A percentile compares a stretch with the other conserved stretches of the same genome.
Conservation (phyloP, 345 rosid species). For the Chamaenerion angustifolium region DNA sequence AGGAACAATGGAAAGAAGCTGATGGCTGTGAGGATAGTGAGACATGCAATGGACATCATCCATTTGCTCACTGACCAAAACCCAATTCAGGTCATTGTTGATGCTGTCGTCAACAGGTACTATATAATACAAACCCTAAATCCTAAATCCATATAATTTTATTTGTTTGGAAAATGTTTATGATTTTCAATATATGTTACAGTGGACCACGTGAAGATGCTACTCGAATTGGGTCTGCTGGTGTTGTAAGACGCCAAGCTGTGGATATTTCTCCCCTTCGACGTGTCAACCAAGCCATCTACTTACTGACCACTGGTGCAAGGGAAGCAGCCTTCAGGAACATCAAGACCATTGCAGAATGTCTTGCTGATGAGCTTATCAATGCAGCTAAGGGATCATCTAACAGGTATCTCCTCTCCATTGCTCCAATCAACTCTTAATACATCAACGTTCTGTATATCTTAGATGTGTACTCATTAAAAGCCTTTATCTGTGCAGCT, state of each 20-base stretch:
- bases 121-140: background rate
- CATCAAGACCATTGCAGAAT: constrained; percentile 83
- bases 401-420: constrained; percentile 41
- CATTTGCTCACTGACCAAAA: constrained; percentile 65
- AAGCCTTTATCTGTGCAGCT: constrained; percentile 14
- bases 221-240: constrained; percentile 90
- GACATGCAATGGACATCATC: constrained; percentile 88
- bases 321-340: constrained; percentile 88
- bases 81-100: constrained; percentile 89
- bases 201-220: constrained; percentile 98
- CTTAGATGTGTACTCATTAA: background rate
- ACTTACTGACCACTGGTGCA: constrained; percentile 77
- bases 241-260: constrained; percentile 94
- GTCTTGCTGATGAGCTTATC: constrained; percentile 90
- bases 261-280: constrained; percentile 90
- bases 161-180: too few relatives aligned
- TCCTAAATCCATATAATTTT: too few relatives aligned
- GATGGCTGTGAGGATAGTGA: constrained; percentile 73
- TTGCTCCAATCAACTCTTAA: background rate
- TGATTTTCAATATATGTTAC: background rate
- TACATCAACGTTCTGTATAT: background rate
- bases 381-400: constrained; percentile 97
- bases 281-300: constrained; percentile 84
- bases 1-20: constrained; percentile 82
- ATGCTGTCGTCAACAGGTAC: constrained; percentile 83